phyloP scores from a whole-genome alignment of 2,329 filamentous ascomycete genomes.

The Venturiaceae sp. region DNA sequence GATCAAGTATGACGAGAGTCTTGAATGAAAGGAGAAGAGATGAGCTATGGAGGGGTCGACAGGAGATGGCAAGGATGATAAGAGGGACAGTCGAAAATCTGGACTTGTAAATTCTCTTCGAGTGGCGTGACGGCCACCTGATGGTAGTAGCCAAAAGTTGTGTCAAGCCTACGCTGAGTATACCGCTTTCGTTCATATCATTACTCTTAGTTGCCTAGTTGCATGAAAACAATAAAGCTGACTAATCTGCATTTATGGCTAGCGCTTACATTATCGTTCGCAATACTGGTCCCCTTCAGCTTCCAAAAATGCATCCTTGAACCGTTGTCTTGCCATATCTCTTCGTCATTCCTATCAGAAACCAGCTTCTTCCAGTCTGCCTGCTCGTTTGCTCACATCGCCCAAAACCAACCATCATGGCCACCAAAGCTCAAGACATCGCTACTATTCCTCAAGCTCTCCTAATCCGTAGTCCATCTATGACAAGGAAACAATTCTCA shows the following conservation, averaged over 20 bases:
- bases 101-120: not conserved
- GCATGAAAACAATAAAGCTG: not conserved
- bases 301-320: too few species aligned
- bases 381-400: too few species aligned
- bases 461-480: not conserved
- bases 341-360: too few species aligned
- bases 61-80: not conserved
- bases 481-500: not conserved
- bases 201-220: not conserved
- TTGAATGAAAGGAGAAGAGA: slow-evolving; percentile 3
- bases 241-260: not conserved
- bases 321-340: too few species aligned
- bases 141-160: too few species aligned
- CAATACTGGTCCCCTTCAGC: too few species aligned
- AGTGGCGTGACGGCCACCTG: not conserved
- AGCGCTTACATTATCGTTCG: not conserved
- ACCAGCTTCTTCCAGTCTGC: too few species aligned
- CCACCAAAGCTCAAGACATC: not conserved
- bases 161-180: too few species aligned
- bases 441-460: not conserved
- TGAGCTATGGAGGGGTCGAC: not conserved
- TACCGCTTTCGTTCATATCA: too few species aligned
- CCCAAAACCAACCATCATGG: not conserved
- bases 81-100: not conserved
- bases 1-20: not conserved